Evolutionary conservation across 2,329 filamentous ascomycete species (phyloP), one percentile per base, ranked within the genome.

Genomic region (Colletotrichum endophyticum): DNA sequence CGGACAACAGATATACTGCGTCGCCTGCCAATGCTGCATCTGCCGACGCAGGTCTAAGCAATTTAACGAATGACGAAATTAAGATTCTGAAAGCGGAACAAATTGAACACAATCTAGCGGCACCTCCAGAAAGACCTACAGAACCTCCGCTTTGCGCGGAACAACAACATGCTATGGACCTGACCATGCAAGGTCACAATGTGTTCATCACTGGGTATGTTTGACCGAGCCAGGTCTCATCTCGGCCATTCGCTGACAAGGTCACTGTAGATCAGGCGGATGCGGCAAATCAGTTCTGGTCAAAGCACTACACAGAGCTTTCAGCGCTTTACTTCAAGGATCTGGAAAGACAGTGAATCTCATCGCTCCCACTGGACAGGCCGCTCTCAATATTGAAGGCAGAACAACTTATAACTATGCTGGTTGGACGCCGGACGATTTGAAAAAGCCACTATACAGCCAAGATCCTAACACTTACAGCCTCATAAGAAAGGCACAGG

Each of bases 301-400:
- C 56, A 59, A 27, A 27, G 32, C 34, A 15, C 34, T 36, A 15
- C 2, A 36, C 34, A 36, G 34, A 36, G 71, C 71, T 11, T 16
- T 73, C 1, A 15, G 59, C 6, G 22, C 11, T 6, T 61, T 5
- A 15, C 53, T 69, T 8, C 16, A 16, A 6, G 56, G 28, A 7
- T 34, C 6, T 19, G 1, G 6, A 3, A 63, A 32, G 16, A 9
- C 2, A 2, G 64, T 93, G 6, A 79, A 86, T 4, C 87, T 32
- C 30, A 32, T 32, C 30, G 30, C 30, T 5, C 30, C 30, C 30
- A 32, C 30, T 0, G 92, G 91, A 5, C 87, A 88, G 11, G 90
- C 92, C 0, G 91, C 92, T 0, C 82, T 92, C 2, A 87, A 91
- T 36, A 87, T 93, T 36, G 85, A 87, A 5, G 92, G 92, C 4